Evolutionary conservation across 768 basidiomycete genomes (phyloP), one percentile per base, ranked within the genome.

Genomic region (Tulasnella sp.): DNA sequence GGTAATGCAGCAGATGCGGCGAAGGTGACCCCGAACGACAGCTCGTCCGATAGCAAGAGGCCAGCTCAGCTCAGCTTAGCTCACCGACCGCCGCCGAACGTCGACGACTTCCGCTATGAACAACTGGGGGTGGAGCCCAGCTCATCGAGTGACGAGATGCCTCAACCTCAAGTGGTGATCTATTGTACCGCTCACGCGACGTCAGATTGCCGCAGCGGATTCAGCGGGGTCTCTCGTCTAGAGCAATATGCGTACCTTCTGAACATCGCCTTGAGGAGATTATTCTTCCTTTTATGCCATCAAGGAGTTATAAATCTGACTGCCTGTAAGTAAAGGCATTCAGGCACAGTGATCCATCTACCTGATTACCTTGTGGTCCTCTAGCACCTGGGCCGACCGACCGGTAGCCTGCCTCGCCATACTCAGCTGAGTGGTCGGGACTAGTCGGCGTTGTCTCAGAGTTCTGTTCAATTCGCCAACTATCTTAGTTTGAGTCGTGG

Each of bases 241-340:
- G 98, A 99, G 87, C 98, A 99, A 84, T 99, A 98, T 85, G 95
- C 98, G 2, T 99, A 97, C 88, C 86, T 99, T 79, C 87, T 99
- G 76, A 98, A 98, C 84, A 98, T 99, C 34, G 98, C 97, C 27
- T 88, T 99, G 78, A 89, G 97, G 82, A 90, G 97, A 83, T 87
- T 99, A 77, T 99, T 96, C 85, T 89, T 94, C 39, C 89, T 94
- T 56, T 86, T 95, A 83, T 94, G 93, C 88, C 93, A 94, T 86
- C 91, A 94, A 83, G 96, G 96, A 16, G 94, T 96, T 48, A 93
- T 97, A 27, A 91, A 94, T n/a, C 86, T 93, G 75, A 91, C 92
- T 6, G 91, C 93, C 77, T 89, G 94, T 95, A 86, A 79, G 87
- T 83, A n/a, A n/a, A n/a, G 4, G 8, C 36, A 21, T 68, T 71